Conservation (phyloP, 2,329 filamentous ascomycete species). For the Teratosphaeria destructans region DNA sequence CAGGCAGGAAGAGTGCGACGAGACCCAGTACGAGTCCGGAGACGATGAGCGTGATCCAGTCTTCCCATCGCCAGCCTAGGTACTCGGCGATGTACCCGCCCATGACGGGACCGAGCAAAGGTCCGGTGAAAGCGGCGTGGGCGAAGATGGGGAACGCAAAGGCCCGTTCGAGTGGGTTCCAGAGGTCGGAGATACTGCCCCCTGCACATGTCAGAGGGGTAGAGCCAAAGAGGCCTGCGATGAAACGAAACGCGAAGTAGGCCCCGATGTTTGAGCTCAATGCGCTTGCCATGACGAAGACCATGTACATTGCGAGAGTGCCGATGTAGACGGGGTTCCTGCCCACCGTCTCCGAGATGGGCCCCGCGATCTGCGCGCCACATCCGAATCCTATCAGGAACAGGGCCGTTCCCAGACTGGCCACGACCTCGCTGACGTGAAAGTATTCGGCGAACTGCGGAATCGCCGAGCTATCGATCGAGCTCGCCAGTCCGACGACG, state of each 20-base stretch:
- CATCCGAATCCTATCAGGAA: constrained; percentile 34
- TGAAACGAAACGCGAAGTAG: constrained; percentile 40
- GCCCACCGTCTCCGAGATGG: constrained; percentile 36
- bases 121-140: constrained; percentile 33
- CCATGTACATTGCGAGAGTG: constrained; percentile 37
- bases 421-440: constrained; percentile 40
- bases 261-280: constrained; percentile 38
- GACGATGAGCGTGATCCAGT: constrained; percentile 30
- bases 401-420: constrained; percentile 38
- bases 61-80: constrained; percentile 19
- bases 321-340: constrained; percentile 39
- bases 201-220: constrained; percentile 38
- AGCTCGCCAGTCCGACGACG: constrained; percentile 41
- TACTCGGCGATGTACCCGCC: constrained; percentile 35
- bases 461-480: constrained; percentile 43
- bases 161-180: constrained; percentile 37
- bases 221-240: constrained; percentile 39
- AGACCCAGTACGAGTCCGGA: constrained; percentile 18
- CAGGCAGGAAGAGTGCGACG: constrained; percentile 37
- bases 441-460: constrained; percentile 37
- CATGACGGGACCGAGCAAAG: constrained; percentile 29
- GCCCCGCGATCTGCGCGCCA: constrained; percentile 40
- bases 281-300: constrained; percentile 40
- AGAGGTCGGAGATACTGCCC: constrained; percentile 38
- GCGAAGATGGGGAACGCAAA: constrained; percentile 43